Evolutionary conservation across 108 stramenopile species (phyloP), one percentile per base, ranked within the genome.

Genomic region (Cyclotella cryptica): DNA sequence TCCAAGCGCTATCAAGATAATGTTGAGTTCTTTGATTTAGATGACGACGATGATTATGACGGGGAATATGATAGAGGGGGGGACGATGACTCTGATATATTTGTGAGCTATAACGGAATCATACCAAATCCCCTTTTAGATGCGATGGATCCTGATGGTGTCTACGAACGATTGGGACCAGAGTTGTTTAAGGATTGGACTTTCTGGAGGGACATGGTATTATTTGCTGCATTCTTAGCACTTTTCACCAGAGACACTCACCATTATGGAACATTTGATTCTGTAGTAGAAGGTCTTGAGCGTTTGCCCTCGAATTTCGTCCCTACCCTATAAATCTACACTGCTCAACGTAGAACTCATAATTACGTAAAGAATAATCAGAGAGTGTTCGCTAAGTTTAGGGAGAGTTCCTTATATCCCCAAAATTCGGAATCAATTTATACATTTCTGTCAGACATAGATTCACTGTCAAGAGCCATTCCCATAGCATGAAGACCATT

Each of bases 401-500:
- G 35, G 35, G 35, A 6, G 6, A 35, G 35, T 35, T 35, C 6
- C 6, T 5, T 35, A 35, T 35, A 35, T 35, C 35, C 35, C 2
- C 35, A 35, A 5, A 2, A 35, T 2, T 35, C 4, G 35, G 35
- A 5, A 35, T 35, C 26, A 58, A 3, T 58, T 69, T 71, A 79
- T 40, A 66, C 79, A 62, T 61, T 78, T 66, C 79, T 58, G 24
- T 74, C 73, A 17, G 82, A 58, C 93, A 96, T 92, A 46, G 92
- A 74, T 51, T 76, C 79, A 58, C 88, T 89, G 60, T 96, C 96
- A 51, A 96, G 70, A 26, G 96, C 96, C 96, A 96, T 96, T 80
- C 96, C 96, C 96, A 97, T 95, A 71, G 86, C 84, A 77, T 97
- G 90, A 39, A 97, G 88, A 59, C 96, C 96, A 79, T 95, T 96